phyloP scores from a whole-genome alignment of 768 basidiomycete genomes.

The Trametes cubensis region DNA sequence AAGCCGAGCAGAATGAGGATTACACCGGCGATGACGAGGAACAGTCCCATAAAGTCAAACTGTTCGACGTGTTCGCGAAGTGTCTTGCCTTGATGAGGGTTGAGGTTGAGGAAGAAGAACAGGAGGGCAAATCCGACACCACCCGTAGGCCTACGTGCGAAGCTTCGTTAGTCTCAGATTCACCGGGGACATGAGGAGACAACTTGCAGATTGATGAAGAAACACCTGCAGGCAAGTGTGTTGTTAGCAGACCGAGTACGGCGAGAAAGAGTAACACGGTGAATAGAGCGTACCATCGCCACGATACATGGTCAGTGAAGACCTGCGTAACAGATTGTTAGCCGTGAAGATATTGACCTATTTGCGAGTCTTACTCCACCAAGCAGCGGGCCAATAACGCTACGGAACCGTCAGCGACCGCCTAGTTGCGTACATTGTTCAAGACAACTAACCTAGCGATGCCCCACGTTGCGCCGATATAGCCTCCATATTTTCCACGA shows the following conservation, averaged over 20 bases:
- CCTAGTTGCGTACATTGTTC: background rate
- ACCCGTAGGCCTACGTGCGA: slow-evolving; percentile 63
- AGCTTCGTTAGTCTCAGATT: slow-evolving; percentile 2
- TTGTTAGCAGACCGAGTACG: background rate
- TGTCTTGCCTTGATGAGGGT: slow-evolving; percentile 65
- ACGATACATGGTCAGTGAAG: slow-evolving; percentile 73
- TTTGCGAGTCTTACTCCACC: slow-evolving; percentile 64
- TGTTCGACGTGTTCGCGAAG: slow-evolving; percentile 60
- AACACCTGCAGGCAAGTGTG: slow-evolving; percentile 51
- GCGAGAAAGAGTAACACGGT: too few species aligned
- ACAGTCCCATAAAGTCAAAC: slow-evolving; percentile 74
- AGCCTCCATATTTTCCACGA: slow-evolving; percentile 77
- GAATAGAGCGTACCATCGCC: slow-evolving; percentile 64
- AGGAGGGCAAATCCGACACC: slow-evolving; percentile 63
- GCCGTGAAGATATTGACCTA: background rate
- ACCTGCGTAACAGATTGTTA: slow-evolving; percentile 41
- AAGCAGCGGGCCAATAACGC: slow-evolving; percentile 76
- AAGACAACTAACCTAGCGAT: slow-evolving; percentile 47
- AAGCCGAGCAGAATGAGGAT: slow-evolving; percentile 73
- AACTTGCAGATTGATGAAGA: slow-evolving; percentile 72
- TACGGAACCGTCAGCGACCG: slow-evolving; percentile 26
- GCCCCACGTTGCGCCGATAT: slow-evolving; percentile 82
- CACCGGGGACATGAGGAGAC: background rate
- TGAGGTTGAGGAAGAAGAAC: slow-evolving; percentile 79
- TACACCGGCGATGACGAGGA: slow-evolving; percentile 65